Base-by-base conservation (phyloP, 257 asterid genomes). In the Nicotiana obtusifolia region DNA sequence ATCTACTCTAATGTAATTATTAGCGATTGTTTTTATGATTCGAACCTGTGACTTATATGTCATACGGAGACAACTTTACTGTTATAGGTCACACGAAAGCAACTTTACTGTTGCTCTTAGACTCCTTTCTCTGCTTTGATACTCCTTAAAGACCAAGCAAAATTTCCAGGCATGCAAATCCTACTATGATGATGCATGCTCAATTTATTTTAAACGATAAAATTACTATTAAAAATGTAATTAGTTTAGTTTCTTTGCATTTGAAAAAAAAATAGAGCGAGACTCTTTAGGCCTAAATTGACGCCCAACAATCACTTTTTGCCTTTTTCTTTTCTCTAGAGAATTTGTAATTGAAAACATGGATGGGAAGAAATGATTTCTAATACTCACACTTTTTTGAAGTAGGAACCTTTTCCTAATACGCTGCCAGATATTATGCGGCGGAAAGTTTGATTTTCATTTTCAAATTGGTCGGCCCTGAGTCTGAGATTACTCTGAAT, bases 361-460 rank as follows among this genome's bases (percentile, higher is more conserved):
- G 79, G 24, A 24, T 73, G 44, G 33, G 22, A 24, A 24, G 26
- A 47, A 73, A 73, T 73, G 9, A 24, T 24, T 73, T 71, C 1
- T 6, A 41, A 20, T 22, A 37, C n/a, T 69, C 5, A 11, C 41
- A 28, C 5, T 28, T 5, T 64, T 28, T 52, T 3, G 14, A 52
- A 52, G 19, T 4, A 52, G 19, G 57, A 52, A 15, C 5, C 1
- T 52, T 52, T 52, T 52, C 57, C 57, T 4, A 52, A 52, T 52
- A 68, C 24, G 44, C 24, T 73, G 79, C 26, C 79, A 73, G 37
- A 49, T 24, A 73, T 73, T 73, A 49, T 75, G 79, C 79, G 79
- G 79, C 79, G 62, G 5, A 49, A 47, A 73, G 44, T 16, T 75
- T 26, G 44, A 75, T 24, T 75, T 73, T 1, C 1, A 15, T 47